Conservation (phyloP, 306 rosid species). For the Begonia loranthoides region DNA sequence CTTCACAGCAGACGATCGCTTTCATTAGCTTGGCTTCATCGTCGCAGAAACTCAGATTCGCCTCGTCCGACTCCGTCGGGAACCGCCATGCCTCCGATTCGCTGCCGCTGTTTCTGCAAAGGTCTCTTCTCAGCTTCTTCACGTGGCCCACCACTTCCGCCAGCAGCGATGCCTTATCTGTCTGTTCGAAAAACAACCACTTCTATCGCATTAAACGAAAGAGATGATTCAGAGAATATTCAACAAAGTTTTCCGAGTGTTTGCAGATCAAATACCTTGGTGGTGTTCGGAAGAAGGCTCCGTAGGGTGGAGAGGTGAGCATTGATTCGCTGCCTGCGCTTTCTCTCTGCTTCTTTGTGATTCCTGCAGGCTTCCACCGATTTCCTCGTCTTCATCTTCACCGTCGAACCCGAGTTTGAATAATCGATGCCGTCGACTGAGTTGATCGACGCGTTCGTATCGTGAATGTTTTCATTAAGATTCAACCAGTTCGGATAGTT, state of each 20-base stretch:
- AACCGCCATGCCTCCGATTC: conserved; percentile 24
- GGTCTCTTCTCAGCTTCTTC: conserved; percentile 35
- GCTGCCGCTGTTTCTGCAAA: conserved; percentile 12
- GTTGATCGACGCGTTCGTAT: conserved; percentile 9
- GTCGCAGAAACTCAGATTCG: conserved; percentile 34
- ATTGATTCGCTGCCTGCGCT: conserved; percentile 89
- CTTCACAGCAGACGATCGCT: conserved; percentile 72
- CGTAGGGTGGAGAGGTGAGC: conserved; percentile 77
- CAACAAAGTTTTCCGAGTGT: too few species aligned
- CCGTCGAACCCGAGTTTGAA: conserved; percentile 18
- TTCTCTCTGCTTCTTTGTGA: conserved; percentile 88
- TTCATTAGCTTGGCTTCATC: conserved; percentile 24
- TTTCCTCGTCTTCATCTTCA: conserved; percentile 23
- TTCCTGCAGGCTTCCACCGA: conserved; percentile 56
- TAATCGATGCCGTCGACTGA: conserved; percentile 20
- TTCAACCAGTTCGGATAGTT: conserved; percentile 16
- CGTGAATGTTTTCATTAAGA: background rate
- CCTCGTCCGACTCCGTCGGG: conserved; percentile 60
- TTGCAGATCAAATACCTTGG: conserved; percentile 27
- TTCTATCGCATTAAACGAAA: too few species aligned
- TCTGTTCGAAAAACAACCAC: conserved; percentile 17
- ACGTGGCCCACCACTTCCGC: conserved; percentile 75
- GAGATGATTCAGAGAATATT: too few species aligned
- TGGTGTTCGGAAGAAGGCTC: conserved; percentile 57
- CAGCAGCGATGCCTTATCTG: conserved; percentile 78